These are phyloP conservation scores for Cercospora sojina DNA, from an alignment of 2,329 filamentous ascomycete genomes.

Conservation along the genomic window DNA sequence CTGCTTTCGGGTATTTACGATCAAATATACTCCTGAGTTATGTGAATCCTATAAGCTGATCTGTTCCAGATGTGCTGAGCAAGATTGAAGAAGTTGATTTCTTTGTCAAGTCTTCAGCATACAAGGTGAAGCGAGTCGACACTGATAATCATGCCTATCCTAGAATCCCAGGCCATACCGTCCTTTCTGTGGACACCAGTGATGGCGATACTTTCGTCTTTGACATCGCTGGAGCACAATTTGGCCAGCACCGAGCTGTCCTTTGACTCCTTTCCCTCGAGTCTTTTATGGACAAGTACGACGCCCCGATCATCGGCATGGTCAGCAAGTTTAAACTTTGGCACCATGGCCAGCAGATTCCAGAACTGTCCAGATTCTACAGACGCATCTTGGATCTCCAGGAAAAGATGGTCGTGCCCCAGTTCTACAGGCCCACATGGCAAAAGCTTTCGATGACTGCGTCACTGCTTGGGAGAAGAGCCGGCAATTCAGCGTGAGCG, in stretches of 20 bases:
- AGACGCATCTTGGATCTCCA: background rate
- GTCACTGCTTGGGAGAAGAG: no score
- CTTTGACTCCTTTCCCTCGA: background rate
- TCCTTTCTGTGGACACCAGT: background rate
- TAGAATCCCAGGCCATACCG: background rate
- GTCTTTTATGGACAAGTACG: background rate
- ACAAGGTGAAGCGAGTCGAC: background rate
- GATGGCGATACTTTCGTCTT: background rate
- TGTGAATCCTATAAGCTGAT: no score
- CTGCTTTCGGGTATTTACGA: background rate
- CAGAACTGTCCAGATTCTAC: background rate
- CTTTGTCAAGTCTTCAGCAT: background rate
- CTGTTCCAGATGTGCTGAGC: background rate
- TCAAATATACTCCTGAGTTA: background rate
- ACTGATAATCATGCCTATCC: background rate
- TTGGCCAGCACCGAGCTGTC: background rate
- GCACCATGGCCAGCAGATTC: background rate
- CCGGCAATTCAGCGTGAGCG: no score
- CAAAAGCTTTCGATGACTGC: no score
- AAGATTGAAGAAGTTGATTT: background rate
- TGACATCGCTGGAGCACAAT: constrained; percentile 1
- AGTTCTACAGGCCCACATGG: background rate
- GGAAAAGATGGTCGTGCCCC: background rate
- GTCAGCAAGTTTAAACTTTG: background rate
- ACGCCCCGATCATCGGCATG: background rate